A percentile compares a stretch with the other conserved stretches of the same genome.
Evolutionary conservation across 495 filamentous ascomycete genomes (phyloP).

Genomic region (Hypoxylon perforatum): DNA sequence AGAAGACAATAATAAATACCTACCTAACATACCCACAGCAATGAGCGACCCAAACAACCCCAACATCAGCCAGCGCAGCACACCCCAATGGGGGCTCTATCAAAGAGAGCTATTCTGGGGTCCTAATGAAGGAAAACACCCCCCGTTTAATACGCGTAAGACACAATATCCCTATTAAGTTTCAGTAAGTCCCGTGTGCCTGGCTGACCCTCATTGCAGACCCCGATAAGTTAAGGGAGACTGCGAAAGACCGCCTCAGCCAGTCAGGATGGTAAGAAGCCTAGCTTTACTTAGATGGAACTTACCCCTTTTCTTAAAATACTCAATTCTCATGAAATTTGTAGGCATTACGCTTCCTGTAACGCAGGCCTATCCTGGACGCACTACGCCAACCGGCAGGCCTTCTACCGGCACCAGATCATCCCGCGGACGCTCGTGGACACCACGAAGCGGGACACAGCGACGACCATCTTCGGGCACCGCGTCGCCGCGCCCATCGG

Average conservation of each 20-base stretch:
- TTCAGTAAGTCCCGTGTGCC: background rate
- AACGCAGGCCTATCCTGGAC: constrained; percentile 74
- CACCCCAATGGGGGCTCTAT: constrained; percentile 70
- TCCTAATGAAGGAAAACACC: constrained; percentile 63
- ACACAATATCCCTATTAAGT: background rate
- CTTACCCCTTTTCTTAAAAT: too few species aligned
- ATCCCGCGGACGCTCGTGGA: constrained; percentile 72
- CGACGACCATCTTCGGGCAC: constrained; percentile 70
- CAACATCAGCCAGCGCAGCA: constrained; percentile 65
- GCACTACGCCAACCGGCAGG: constrained; percentile 73
- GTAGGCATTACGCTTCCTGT: constrained; percentile 69
- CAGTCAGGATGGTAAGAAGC: constrained; percentile 57
- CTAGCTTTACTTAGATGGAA: background rate
- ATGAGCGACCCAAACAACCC: constrained; percentile 69
- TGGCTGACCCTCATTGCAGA: constrained; percentile 49
- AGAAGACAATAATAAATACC: background rate
- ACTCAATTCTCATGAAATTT: background rate
- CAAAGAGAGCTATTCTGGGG: constrained; percentile 72
- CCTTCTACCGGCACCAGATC: constrained; percentile 75
- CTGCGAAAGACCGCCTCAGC: constrained; percentile 66
- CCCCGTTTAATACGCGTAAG: constrained; percentile 65
- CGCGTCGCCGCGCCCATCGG: constrained; percentile 68
- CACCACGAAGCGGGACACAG: constrained; percentile 68
- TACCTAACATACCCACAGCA: background rate
- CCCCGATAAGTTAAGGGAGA: constrained; percentile 66